Base-by-base conservation (phyloP, 163 green algal species). In the Scenedesmus sp. region DNA sequence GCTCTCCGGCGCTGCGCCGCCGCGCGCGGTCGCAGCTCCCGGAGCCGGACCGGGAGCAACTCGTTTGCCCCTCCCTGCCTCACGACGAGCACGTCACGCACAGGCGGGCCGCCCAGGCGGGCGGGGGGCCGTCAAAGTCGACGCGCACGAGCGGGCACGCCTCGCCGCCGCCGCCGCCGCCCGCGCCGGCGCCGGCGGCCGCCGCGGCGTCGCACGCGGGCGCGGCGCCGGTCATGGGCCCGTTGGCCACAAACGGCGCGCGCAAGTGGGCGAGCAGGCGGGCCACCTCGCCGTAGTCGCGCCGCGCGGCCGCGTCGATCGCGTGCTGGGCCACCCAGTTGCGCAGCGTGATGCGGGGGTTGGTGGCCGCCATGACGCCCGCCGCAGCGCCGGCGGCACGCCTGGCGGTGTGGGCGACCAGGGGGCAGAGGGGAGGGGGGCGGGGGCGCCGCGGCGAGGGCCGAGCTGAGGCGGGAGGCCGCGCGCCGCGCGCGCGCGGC, bases 251-350 rank as follows among this genome's bases (percentile, higher is more conserved):
- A 33, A 74, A 86, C 1, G 85, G 82, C 22, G 78, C 48, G 15
- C 20, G 26, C 54, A 83, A 51, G 20, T 58, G 18, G 31, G 78
- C 65, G 3, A 89, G 76, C 60, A 91, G 57, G 29, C 84, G 75
- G 29, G 64, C 71, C 0, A 83, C 66, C 3, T 56, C 45, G 20
- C n/a, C 53, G 53, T 84, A 91, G 81, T 90, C 84, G 7, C 88
- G 88, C 2, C 66, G 47, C 76, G 92, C 87, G 18, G 89, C 89
- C 36, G 63, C 58, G n/a, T 85, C 60, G 22, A 93, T 93, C 1
- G 89, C 89, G 39, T 78, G 31, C 73, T 93, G 88, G 1, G 87
- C 87, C 28, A 93, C 80, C 87, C 86, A 92, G 67, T 93, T 93
- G 57, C 85, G 84, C 44, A 94, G 79, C 33, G 93, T 83, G 67